Percentiles rank a stretch among this genome's conserved stretches.
These are phyloP conservation scores for Trypethelium eluteriae DNA, from an alignment of 495 filamentous ascomycete species.

Conservation along the genomic window DNA sequence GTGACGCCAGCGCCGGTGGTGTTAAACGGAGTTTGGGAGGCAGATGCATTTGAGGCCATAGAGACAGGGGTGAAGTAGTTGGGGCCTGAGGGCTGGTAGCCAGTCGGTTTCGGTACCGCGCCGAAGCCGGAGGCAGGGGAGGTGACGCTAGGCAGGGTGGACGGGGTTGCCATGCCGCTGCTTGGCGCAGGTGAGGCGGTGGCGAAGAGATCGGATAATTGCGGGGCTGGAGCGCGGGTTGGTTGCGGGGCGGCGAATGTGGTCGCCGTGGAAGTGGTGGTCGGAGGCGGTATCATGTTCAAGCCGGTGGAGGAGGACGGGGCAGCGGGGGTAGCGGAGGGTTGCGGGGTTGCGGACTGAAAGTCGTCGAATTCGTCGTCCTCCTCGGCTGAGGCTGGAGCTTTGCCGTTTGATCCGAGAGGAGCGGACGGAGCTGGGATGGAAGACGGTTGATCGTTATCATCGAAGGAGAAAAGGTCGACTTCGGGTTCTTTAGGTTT, in stretches of 20 bases:
- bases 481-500: slow-evolving; percentile 79
- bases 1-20: slow-evolving; percentile 27
- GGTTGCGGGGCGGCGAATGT: slow-evolving; percentile 61
- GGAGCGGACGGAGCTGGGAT: neutral
- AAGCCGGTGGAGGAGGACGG: slow-evolving; percentile 35
- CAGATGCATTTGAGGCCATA: slow-evolving; percentile 27
- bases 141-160: slow-evolving; percentile 48
- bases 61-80: slow-evolving; percentile 92
- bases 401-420: slow-evolving; percentile 26
- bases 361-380: slow-evolving; percentile 99
- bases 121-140: slow-evolving; percentile 37
- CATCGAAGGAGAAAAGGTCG: slow-evolving; percentile 79
- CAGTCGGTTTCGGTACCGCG: slow-evolving; percentile 52
- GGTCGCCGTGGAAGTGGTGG: slow-evolving; percentile 49
- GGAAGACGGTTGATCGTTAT: slow-evolving; percentile 52
- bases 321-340: slow-evolving; percentile 35
- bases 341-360: slow-evolving; percentile 70
- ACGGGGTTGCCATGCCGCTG: slow-evolving; percentile 43
- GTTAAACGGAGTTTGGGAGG: slow-evolving; percentile 29
- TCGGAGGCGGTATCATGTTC: slow-evolving; percentile 45
- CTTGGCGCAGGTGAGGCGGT: slow-evolving; percentile 67
- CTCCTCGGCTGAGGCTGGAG: slow-evolving; percentile 40
- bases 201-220: slow-evolving; percentile 71
- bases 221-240: slow-evolving; percentile 69
- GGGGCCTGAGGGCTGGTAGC: slow-evolving; percentile 69